Evolutionary conservation across 129 eudicot species (phyloP).

Genomic region (Flaveria linearis): DNA sequence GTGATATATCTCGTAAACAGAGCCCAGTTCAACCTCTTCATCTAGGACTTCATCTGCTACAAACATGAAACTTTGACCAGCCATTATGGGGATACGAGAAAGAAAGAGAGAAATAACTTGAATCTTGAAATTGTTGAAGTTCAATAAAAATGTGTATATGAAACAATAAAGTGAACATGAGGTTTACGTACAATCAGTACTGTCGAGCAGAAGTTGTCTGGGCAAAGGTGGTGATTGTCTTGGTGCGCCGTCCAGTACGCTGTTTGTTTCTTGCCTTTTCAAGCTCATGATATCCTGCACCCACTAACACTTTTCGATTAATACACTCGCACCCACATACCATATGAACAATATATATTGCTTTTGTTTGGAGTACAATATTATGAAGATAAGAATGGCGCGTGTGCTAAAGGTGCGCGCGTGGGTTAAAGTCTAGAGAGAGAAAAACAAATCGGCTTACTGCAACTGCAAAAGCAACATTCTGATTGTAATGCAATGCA

Average conservation of each 20-base stretch:
- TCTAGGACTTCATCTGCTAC: constrained; percentile 33
- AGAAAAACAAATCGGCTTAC: constrained; percentile 24
- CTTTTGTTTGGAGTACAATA: constrained; percentile 15
- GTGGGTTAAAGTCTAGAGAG: constrained; percentile 21
- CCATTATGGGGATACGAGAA: constrained; percentile 20
- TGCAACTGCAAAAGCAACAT: constrained; percentile 29
- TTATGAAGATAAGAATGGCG: constrained; percentile 18
- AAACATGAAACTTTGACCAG: constrained; percentile 22
- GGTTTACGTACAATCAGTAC: constrained; percentile 30
- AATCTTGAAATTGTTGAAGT: constrained; percentile 19
- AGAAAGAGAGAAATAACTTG: neutral
- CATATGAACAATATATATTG: constrained; percentile 5
- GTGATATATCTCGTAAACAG: constrained; percentile 75
- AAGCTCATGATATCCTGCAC: constrained; percentile 45
- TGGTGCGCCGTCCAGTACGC: constrained; percentile 38
- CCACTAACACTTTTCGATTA: constrained; percentile 15
- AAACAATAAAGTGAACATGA: neutral
- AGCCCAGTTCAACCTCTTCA: constrained; percentile 53
- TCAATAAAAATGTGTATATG: constrained; percentile 1
- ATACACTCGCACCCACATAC: constrained; percentile 11
- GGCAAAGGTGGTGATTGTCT: constrained; percentile 35
- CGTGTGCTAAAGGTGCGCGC: constrained; percentile 22
- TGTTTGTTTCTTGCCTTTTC: constrained; percentile 42
- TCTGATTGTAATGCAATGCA: constrained; percentile 15
- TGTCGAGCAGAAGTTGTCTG: constrained; percentile 36